Evolutionary conservation across 257 asterid genomes (phyloP).

Genomic region (Solanum ahanhuiri): DNA sequence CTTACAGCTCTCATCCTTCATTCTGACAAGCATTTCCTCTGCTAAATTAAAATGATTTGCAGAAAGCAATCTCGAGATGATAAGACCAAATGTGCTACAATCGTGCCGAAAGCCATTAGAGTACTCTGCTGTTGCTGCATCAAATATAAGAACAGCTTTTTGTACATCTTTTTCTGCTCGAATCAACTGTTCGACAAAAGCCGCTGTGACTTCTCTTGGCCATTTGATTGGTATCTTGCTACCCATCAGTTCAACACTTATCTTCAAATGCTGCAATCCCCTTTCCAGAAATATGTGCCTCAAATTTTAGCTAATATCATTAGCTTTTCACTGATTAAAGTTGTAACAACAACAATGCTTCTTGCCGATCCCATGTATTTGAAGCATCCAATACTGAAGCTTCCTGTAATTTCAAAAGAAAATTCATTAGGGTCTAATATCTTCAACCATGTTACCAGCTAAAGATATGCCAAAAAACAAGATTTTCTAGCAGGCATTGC

Average conservation of each 20-base stretch:
- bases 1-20: constrained; percentile 60
- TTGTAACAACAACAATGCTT: not conserved
- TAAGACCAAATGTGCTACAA: constrained; percentile 39
- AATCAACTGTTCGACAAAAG: constrained; percentile 69
- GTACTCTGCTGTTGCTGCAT: constrained; percentile 86
- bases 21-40: constrained; percentile 57
- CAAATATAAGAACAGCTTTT: constrained; percentile 68
- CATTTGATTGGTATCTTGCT: constrained; percentile 43
- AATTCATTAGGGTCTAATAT: not conserved
- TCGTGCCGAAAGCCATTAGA: constrained; percentile 67
- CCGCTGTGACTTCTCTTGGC: constrained; percentile 67
- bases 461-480: not conserved
- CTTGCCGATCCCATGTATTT: not conserved
- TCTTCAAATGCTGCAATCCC: not conserved
- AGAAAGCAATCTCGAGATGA: constrained; percentile 53
- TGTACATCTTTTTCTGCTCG: constrained; percentile 60
- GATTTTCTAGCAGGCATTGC: constrained; percentile 14
- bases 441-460: not conserved
- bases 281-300: not conserved
- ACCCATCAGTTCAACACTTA: constrained; percentile 19
- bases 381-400: not conserved
- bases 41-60: constrained; percentile 57
- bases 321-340: not conserved
- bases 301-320: not conserved
- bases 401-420: not conserved